Conservation (phyloP, 169 alveolate genomes). For the Besnoitia besnoiti region DNA sequence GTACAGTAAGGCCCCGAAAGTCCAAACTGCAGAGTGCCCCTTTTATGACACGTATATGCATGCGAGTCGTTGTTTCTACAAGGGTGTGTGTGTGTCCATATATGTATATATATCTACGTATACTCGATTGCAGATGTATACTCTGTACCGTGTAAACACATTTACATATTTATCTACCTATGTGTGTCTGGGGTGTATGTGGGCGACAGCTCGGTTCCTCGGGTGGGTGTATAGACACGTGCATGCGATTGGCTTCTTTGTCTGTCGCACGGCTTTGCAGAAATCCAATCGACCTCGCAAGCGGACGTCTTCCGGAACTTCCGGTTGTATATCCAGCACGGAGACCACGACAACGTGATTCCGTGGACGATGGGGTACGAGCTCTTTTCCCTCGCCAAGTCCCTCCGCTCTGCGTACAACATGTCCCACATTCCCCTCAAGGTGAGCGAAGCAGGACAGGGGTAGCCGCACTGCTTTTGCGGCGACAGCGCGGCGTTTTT, state of each 20-base stretch:
- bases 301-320: conserved; percentile 44
- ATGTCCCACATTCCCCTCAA: conserved; percentile 25
- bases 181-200: too few relatives aligned
- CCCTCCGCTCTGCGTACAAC: not conserved
- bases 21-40: not conserved
- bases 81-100: not conserved
- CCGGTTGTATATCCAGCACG: conserved; percentile 60
- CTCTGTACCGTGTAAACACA: not conserved
- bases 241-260: too few relatives aligned
- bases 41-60: not conserved
- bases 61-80: not conserved
- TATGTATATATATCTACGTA: not conserved
- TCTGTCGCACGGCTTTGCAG: too few relatives aligned
- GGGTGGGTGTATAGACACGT: too few relatives aligned
- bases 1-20: conserved; percentile 9
- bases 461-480: not conserved
- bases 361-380: conserved; percentile 65
- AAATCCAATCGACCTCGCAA: conserved; percentile 18
- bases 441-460: not conserved
- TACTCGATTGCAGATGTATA: not conserved
- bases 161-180: too few relatives aligned
- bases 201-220: too few relatives aligned
- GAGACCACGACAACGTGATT: conserved; percentile 57
- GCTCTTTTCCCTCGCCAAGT: not conserved
- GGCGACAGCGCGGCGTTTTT: not conserved